Evolutionary conservation across 1,139 yeast species (phyloP), one percentile per base, ranked within the genome.

Genomic region (Hansenula lynferdii): DNA sequence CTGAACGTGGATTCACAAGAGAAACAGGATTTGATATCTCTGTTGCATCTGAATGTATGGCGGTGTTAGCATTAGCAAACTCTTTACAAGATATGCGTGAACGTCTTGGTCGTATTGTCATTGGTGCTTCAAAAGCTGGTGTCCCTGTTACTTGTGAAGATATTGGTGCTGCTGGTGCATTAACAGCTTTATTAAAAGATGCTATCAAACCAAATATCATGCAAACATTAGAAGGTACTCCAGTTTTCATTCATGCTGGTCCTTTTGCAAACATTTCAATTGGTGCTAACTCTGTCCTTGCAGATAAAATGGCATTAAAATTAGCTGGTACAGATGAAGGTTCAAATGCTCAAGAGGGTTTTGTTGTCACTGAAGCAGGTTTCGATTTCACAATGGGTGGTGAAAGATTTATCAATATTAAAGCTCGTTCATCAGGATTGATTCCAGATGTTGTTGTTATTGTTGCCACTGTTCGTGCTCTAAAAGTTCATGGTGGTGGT

Each of bases 301-400:
- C 98, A 49, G 98, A 92, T 65, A 85, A 85, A 65, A 81, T 92
- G 75, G 97, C 97, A 6, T 76, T 92, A 60, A 90, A 92, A 67
- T 76, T 92, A 51, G 90, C 94, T 32, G 96, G 96, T 62, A 82
- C 79, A 29, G 75, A 72, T 47, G 60, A 72, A 53, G 53, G 58
- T 62, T 57, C 65, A 50, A 60, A 61, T 44, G 73, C 75, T 52
- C 79, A 82, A 60, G 78, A 83, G 51, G 97, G 97, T 51, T 90
- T 81, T 59, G 97, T 90, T 44, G 90, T 90, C 42, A 90, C 97
- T 37, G 97, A 90, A 65, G 97, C 97, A 27, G 98, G 97, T 45
- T 92, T 92, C 70, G 98, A 92, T 65, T 90, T 92, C 74, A 92
- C 97, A 40, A 92, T 92, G 97, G 98, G 98, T 60, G 97, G 97